Percentiles rank a stretch among this genome's conserved stretches.
phyloP scores from a whole-genome alignment of 805 yeast genomes.

The Candida loeiensis region DNA sequence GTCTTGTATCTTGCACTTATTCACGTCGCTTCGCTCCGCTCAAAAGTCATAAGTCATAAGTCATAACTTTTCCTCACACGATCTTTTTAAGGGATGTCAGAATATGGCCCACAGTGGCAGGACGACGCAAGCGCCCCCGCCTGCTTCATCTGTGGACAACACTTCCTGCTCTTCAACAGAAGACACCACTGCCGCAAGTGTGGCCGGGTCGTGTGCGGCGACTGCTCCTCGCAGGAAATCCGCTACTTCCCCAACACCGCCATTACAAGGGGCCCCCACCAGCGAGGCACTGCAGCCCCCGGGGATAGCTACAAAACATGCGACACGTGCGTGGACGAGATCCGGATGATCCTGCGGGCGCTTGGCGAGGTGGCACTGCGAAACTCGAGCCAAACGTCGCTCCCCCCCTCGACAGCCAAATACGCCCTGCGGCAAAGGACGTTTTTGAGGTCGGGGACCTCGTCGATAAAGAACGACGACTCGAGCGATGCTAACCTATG shows the following conservation, averaged over 20 bases:
- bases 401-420: conserved; percentile 5
- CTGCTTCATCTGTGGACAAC: conserved; percentile 54
- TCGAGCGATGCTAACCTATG: conserved; percentile 34
- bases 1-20: no score
- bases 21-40: no score
- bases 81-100: conserved; percentile 1
- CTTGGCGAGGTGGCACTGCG: conserved; percentile 9
- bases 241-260: conserved; percentile 24
- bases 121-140: conserved; percentile 50
- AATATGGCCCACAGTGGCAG: conserved; percentile 58
- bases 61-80: not conserved
- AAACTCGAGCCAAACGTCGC: conserved; percentile 8
- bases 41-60: no score
- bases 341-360: conserved; percentile 21
- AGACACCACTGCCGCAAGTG: conserved; percentile 83
- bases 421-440: conserved; percentile 6
- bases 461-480: conserved; percentile 16
- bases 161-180: conserved; percentile 60
- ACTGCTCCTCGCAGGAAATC: conserved; percentile 54
- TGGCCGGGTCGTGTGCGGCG: conserved; percentile 74
- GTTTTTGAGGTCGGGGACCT: conserved; percentile 6
- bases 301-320: conserved; percentile 60
- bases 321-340: conserved; percentile 63
- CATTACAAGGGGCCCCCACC: conserved; percentile 16
- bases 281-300: conserved; percentile 11